Percentiles rank a stretch among this genome's conserved stretches.
phyloP scores from a whole-genome alignment of 169 alveolate species.

The Babesia bovis region DNA sequence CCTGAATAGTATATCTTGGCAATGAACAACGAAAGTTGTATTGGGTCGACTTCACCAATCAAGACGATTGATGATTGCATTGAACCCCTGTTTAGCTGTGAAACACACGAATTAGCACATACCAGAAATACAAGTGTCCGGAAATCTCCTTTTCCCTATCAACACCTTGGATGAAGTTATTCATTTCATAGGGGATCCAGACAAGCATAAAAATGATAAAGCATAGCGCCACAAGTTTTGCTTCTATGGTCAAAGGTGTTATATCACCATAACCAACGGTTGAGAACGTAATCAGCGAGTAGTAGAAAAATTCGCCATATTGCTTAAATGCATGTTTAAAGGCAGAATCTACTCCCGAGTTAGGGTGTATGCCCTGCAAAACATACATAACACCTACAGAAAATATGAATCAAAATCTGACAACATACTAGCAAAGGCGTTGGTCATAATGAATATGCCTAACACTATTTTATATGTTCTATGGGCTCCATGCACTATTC shows the following conservation, averaged over 20 bases:
- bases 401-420: not conserved
- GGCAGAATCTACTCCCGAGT: not conserved
- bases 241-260: slow-evolving; percentile 68
- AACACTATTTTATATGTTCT: slow-evolving; percentile 39
- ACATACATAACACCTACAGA: slow-evolving; percentile 57
- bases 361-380: slow-evolving; percentile 59
- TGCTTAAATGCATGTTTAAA: slow-evolving; percentile 26
- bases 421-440: slow-evolving; percentile 57
- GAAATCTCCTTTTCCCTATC: slow-evolving; percentile 58
- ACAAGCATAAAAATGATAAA: slow-evolving; percentile 73
- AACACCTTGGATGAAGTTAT: slow-evolving; percentile 68
- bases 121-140: slow-evolving; percentile 68
- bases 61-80: slow-evolving; percentile 65
- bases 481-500: slow-evolving; percentile 31
- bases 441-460: slow-evolving; percentile 58
- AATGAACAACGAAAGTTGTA: slow-evolving; percentile 70
- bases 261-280: slow-evolving; percentile 81
- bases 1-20: slow-evolving; percentile 52
- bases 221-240: slow-evolving; percentile 67
- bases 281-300: slow-evolving; percentile 75
- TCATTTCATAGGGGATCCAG: slow-evolving; percentile 76
- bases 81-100: slow-evolving; percentile 46
- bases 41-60: slow-evolving; percentile 76
- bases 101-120: not conserved
- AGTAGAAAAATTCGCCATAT: slow-evolving; percentile 64